Base-by-base conservation (phyloP, 2,329 filamentous ascomycete species). In the Aspergillus sp. region DNA sequence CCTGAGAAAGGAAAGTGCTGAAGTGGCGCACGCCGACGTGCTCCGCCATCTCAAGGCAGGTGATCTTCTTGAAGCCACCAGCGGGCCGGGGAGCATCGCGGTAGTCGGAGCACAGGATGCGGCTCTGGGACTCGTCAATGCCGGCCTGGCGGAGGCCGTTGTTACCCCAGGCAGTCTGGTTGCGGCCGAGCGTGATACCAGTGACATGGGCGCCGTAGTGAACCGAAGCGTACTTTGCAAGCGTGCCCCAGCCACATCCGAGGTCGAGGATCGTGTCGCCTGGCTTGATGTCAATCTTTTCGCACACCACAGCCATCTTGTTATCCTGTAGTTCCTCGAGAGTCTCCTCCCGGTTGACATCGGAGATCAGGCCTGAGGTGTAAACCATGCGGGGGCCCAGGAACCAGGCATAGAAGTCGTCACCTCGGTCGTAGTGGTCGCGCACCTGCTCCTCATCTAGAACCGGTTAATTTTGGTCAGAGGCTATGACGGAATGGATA, bases 321-420 rank as follows among this genome's bases (percentile, higher is more conserved):
- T 96, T 96, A 64, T 96, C 89, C 69, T 96, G 91, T 28, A 96
- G 75, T 66, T 96, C 74, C 67, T 98, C 91, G 15, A 98, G 80
- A 20, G 78, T 76, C 68, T 96, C 91, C 66, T 96, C 91, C 47
- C 72, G 74, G 63, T 80, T 78, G 60, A 84, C 75, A 61, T 96
- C 86, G 40, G 82, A 82, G 58, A 98, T 93, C 52, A 98, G 71
- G 52, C 91, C 91, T 31, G 85, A 93, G 32, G 91, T 98, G 71
- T 96, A 96, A 65, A 96, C 86, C 91, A 96, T 98, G 56, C 89
- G 88, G 38, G 89, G 89, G 41, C 91, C 91, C 43, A 96, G 76
- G 74, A 96, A 96, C 86, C 88, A 98, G 60, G 78, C 82, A 71
- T 98, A 98, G 68, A 95, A 94, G 66, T 96, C 91, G 60, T 98